Conservation (phyloP, 768 basidiomycete species). For the Wakefieldia striispora region DNA sequence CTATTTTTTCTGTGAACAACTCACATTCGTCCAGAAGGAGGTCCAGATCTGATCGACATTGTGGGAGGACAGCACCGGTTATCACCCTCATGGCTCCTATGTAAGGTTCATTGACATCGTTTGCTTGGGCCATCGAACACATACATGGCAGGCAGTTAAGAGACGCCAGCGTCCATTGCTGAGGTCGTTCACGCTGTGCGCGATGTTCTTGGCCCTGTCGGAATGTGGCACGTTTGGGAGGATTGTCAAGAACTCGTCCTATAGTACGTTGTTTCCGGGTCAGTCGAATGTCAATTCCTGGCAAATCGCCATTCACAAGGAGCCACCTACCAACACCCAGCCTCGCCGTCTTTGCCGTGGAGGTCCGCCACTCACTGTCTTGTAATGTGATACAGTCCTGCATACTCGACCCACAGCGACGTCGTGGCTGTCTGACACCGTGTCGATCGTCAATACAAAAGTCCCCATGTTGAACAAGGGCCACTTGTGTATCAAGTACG, state of each 20-base stretch:
- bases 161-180: background rate
- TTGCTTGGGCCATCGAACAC: background rate
- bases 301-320: background rate
- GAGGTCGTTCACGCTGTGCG: background rate
- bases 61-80: background rate
- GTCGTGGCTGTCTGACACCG: background rate
- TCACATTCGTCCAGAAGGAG: constrained; percentile 1
- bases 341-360: background rate
- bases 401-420: background rate
- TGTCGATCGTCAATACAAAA: background rate
- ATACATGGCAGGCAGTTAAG: background rate
- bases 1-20: background rate
- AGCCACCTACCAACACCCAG: constrained; percentile 8
- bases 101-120: background rate
- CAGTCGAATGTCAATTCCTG: background rate
- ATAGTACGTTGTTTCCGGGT: background rate
- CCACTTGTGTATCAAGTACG: background rate
- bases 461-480: background rate
- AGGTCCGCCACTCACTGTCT: background rate
- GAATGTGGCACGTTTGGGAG: background rate
- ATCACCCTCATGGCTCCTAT: background rate
- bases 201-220: constrained; percentile 1
- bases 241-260: background rate
- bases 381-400: background rate
- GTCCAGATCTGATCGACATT: background rate